Evolutionary conservation across 2,329 filamentous ascomycete genomes (phyloP).

Genomic region (Magnaporthales sp.): DNA sequence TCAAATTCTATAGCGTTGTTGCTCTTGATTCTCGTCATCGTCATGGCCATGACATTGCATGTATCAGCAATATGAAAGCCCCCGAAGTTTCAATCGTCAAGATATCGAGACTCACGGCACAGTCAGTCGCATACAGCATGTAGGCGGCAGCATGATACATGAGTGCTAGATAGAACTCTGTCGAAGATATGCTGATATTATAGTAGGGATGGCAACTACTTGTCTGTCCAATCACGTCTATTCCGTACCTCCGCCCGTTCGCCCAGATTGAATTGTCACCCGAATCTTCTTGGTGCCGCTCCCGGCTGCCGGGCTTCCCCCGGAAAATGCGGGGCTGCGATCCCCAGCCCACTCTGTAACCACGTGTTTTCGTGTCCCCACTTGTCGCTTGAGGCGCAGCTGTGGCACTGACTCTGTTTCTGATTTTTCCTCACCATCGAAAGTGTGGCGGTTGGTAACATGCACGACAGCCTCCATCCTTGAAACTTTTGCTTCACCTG

Average conservation of each 20-base stretch:
- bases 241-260: neutral
- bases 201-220: neutral
- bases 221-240: neutral
- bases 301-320: neutral
- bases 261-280: neutral
- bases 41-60: neutral
- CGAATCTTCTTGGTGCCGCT: neutral
- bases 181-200: neutral
- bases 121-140: neutral
- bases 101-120: neutral
- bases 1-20: neutral
- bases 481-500: neutral
- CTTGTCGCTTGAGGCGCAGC: neutral
- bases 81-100: too few relatives aligned
- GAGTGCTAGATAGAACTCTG: neutral
- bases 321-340: neutral
- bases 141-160: neutral
- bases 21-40: neutral
- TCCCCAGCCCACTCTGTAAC: neutral
- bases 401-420: neutral
- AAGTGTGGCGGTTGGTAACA: neutral
- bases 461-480: neutral
- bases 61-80: too few relatives aligned
- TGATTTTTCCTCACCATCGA: neutral
- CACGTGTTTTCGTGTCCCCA: neutral